Conservation (phyloP, 306 rosid species). For the Quercus alba region DNA sequence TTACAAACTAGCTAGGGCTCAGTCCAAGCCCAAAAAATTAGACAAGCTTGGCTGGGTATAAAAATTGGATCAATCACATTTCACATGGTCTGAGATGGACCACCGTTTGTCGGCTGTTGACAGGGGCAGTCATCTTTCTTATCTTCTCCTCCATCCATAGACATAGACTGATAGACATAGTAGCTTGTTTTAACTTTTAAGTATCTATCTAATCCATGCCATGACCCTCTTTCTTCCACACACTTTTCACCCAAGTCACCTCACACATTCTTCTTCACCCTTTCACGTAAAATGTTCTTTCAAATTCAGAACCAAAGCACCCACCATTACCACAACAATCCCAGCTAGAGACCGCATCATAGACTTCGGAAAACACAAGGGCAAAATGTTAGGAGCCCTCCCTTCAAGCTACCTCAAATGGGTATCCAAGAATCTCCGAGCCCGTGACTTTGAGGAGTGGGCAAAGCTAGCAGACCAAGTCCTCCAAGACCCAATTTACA, state of each 20-base stretch:
- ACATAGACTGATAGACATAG: no score
- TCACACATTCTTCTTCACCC: background rate
- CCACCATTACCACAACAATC: background rate
- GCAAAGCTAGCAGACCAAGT: constrained; percentile 65
- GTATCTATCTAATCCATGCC: background rate
- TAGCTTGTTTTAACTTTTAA: no score
- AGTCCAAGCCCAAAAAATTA: no score
- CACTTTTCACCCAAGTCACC: background rate
- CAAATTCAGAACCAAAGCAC: constrained; percentile 18
- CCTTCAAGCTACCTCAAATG: constrained; percentile 65
- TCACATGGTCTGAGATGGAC: no score
- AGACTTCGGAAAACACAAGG: constrained; percentile 63
- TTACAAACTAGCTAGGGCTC: no score
- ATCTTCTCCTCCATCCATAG: no score
- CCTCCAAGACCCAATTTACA: constrained; percentile 54
- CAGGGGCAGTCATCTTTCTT: no score
- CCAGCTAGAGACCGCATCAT: constrained; percentile 52
- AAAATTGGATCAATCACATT: no score
- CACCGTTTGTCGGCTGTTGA: no score
- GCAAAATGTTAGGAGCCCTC: constrained; percentile 62
- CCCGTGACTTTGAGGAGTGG: constrained; percentile 49
- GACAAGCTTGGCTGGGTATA: no score
- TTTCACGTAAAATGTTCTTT: constrained; percentile 18
- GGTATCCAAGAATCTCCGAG: constrained; percentile 53
- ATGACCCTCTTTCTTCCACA: constrained; percentile 28